Conservation (phyloP, 1,139 yeast genomes). For the Trichomonascaceae sp. region DNA sequence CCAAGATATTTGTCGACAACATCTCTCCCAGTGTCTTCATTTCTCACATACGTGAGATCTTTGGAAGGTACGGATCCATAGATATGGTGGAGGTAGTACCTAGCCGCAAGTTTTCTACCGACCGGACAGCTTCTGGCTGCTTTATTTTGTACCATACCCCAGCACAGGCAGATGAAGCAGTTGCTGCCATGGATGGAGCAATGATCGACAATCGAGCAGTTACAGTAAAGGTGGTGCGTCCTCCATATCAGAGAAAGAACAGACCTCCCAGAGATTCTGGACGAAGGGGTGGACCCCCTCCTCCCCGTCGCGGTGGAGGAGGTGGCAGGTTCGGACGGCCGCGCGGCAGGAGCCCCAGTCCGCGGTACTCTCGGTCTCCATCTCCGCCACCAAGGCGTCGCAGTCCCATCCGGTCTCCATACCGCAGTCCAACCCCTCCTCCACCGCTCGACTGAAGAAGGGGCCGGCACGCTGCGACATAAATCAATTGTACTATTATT, state of each 20-base stretch:
- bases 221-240: conserved; percentile 8
- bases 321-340: conserved; percentile 5
- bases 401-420: conserved; percentile 1
- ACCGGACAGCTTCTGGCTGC: conserved; percentile 7
- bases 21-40: conserved; percentile 10
- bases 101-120: conserved; percentile 3
- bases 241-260: conserved; percentile 6
- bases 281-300: conserved; percentile 2
- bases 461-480: background rate
- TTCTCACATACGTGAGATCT: conserved; percentile 17
- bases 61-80: conserved; percentile 16
- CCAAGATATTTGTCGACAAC: conserved; percentile 13
- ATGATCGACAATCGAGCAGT: conserved; percentile 14
- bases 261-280: conserved; percentile 4
- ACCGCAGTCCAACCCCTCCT: background rate
- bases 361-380: background rate
- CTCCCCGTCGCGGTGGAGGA: conserved; percentile 5
- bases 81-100: conserved; percentile 10
- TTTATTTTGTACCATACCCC: conserved; percentile 11
- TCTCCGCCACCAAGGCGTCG: conserved; percentile 2
- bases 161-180: conserved; percentile 16
- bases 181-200: conserved; percentile 16
- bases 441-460: background rate
- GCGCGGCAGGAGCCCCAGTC: conserved; percentile 4
- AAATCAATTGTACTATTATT: background rate